A percentile compares a stretch with the other conserved stretches of the same genome.
Evolutionary conservation across 2,329 filamentous ascomycete genomes (phyloP).

Genomic region (Fusarium burgessii): DNA sequence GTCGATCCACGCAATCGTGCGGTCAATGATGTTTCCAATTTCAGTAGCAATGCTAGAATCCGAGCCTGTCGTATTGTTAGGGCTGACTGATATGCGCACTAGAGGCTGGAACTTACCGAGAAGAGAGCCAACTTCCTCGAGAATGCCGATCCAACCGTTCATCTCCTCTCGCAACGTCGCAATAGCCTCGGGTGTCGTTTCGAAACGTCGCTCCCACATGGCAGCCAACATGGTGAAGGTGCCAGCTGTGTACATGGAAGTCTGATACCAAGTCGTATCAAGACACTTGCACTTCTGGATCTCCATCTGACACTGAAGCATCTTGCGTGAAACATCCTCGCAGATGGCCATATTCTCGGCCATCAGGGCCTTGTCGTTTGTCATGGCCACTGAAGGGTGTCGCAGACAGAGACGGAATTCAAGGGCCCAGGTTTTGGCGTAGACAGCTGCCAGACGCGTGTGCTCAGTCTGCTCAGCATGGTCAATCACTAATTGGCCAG

Average conservation of each 20-base stretch:
- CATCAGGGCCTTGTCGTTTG: conserved; percentile 65
- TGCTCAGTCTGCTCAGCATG: conserved; percentile 55
- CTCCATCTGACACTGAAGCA: conserved; percentile 70
- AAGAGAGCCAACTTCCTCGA: conserved; percentile 74
- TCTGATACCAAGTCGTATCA: conserved; percentile 83
- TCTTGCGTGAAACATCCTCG: conserved; percentile 72
- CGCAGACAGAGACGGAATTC: conserved; percentile 71
- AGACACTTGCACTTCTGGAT: conserved; percentile 74
- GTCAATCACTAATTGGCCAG: conserved; percentile 67
- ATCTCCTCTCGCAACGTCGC: conserved; percentile 73
- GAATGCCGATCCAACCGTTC: conserved; percentile 75
- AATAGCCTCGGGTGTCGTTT: conserved; percentile 69
- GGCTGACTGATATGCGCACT: not conserved
- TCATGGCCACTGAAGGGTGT: conserved; percentile 71
- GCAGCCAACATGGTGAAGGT: conserved; percentile 79
- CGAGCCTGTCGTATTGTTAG: conserved; percentile 53
- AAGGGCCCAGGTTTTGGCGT: conserved; percentile 64
- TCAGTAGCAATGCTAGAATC: conserved; percentile 58
- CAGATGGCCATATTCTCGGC: conserved; percentile 74
- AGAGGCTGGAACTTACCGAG: conserved; percentile 65
- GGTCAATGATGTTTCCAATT: conserved; percentile 62
- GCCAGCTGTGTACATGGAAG: conserved; percentile 77
- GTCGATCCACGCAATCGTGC: conserved; percentile 65
- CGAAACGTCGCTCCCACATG: conserved; percentile 74
- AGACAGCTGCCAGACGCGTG: conserved; percentile 65